Base-by-base conservation (phyloP, 2,329 filamentous ascomycete genomes). In the Ascochyta clinopodiicola region DNA sequence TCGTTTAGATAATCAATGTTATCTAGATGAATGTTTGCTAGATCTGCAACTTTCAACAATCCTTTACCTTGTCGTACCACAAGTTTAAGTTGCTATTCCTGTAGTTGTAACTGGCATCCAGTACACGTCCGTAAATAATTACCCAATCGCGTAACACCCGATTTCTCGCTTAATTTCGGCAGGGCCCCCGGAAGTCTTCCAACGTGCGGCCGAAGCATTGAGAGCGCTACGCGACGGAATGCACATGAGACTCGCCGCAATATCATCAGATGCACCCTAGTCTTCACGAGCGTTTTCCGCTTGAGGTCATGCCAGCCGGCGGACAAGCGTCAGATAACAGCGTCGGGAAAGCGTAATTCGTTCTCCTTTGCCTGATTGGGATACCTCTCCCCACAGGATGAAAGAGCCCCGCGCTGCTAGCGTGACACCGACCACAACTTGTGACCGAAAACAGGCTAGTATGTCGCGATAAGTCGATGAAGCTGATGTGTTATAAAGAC, bases 311-410 rank as follows among this genome's bases (percentile, higher is more conserved):
- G 54, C 43, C 59, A 64, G 60, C 66, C 66, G 66, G 64, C 52
- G 63, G 46, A 42, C 36, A 46, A 55, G 48, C 36, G 39, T 27
- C 27, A 44, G 53, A 62, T 61, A 60, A 62, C 47, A 17, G 55
- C 51, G 50, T 57, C 57, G 64, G 60, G 53, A 62, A 67, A 62
- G 56, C 55, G 61, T 36, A 45, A 63, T 60, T 63, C 66, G 66
- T 64, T 66, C 65, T 65, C 57, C 56, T 61, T 68, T 68, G 59
- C 66, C 66, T 49, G 50, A 66, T 66, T 7, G 59, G 66, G 66
- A 65, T 66, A 67, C 61, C 63, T 62, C 61, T 62, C 63, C 66
- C 66, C 52, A 56, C 46, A 56, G 6, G 21, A 46, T 35, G 36
- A 45, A 61, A 50, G 59, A 60, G 64, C 66, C 64, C 66, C 66